A percentile compares a stretch with the other conserved stretches of the same genome.
phyloP scores from a whole-genome alignment of 2,329 filamentous ascomycete genomes.

The Xylaria polymorpha region DNA sequence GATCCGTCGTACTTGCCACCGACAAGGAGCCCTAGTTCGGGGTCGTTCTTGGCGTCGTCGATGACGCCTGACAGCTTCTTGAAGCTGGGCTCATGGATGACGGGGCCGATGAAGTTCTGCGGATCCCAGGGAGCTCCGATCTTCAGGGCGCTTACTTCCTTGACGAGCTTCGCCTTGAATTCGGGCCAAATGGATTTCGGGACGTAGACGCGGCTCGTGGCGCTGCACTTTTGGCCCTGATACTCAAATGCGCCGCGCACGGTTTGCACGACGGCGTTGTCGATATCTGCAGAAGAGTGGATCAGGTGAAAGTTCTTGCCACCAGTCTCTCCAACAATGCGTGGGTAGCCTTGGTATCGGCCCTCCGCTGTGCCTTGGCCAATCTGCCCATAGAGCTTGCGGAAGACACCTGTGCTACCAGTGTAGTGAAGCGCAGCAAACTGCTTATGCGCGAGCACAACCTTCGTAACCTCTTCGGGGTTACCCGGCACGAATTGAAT shows the following conservation, averaged over 20 bases:
- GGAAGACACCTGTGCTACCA: constrained; percentile 91
- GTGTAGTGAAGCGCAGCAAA: constrained; percentile 97
- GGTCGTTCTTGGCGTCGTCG: constrained; percentile 81
- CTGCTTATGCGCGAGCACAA: constrained; percentile 78
- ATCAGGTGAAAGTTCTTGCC: constrained; percentile 95
- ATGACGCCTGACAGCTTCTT: constrained; percentile 82
- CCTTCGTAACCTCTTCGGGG: constrained; percentile 83
- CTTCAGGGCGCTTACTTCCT: constrained; percentile 76
- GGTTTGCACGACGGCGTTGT: constrained; percentile 83
- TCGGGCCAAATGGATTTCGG: constrained; percentile 78
- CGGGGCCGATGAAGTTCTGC: constrained; percentile 85
- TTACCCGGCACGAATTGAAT: constrained; percentile 95
- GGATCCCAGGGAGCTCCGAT: constrained; percentile 76
- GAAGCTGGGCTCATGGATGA: constrained; percentile 86
- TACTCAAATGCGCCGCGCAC: constrained; percentile 90
- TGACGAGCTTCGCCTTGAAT: constrained; percentile 73
- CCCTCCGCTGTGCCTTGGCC: constrained; percentile 83
- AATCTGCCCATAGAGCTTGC: constrained; percentile 87
- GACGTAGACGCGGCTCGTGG: constrained; percentile 83
- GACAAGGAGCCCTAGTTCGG: constrained; percentile 75
- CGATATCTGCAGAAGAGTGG: constrained; percentile 79
- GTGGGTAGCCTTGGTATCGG: constrained; percentile 85
- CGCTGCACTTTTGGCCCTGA: constrained; percentile 92
- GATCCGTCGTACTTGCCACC: constrained; percentile 82
- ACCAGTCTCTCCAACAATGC: constrained; percentile 90